Conservation (phyloP, 257 asterid genomes). For the Solanum infundibuliforme region DNA sequence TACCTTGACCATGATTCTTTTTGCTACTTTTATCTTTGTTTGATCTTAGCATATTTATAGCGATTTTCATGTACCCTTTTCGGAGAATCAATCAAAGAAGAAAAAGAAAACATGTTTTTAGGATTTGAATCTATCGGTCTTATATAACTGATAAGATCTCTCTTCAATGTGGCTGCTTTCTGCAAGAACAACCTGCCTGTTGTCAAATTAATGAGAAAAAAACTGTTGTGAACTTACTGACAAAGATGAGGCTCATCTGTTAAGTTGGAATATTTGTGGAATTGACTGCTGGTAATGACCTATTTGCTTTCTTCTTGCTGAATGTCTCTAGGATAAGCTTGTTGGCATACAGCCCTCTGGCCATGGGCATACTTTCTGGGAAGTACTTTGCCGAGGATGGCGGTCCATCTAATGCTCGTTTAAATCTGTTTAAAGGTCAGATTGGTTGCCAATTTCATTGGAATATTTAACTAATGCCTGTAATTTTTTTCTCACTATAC, state of each 20-base stretch:
- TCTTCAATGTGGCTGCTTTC: neutral
- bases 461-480: neutral
- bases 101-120: neutral
- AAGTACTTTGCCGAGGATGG: slow-evolving; percentile 58
- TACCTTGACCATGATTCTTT: neutral
- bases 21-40: neutral
- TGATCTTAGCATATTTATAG: neutral
- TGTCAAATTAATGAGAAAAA: neutral
- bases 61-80: neutral
- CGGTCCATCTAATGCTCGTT: slow-evolving; percentile 45
- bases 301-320: neutral
- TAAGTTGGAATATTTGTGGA: neutral
- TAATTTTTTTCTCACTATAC: neutral
- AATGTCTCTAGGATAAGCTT: slow-evolving; percentile 21
- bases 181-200: neutral
- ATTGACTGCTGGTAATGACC: neutral
- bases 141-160: neutral
- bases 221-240: neutral
- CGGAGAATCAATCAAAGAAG: neutral
- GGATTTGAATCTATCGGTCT: neutral
- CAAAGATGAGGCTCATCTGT: neutral
- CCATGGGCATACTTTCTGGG: slow-evolving; percentile 91
- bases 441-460: neutral
- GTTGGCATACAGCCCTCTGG: slow-evolving; percentile 90
- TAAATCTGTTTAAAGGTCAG: slow-evolving; percentile 74